Conservation (phyloP, 768 basidiomycete species). For the Leccinum broughii region DNA sequence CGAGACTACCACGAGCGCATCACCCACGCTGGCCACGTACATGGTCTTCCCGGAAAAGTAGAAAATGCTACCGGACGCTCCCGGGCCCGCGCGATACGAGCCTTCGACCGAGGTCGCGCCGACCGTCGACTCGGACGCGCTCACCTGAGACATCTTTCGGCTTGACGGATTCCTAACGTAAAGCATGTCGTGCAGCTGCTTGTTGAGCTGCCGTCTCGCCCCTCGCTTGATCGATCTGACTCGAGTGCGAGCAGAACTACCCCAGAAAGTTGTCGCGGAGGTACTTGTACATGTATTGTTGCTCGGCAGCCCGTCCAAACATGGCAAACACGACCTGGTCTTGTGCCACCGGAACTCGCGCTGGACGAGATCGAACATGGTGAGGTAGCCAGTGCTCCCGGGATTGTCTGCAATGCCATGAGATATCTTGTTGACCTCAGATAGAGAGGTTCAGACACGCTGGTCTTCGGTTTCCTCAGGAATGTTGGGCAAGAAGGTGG, state of each 20-base stretch:
- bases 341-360: constrained; percentile 74
- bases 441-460: constrained; percentile 87
- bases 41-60: no score
- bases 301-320: constrained; percentile 72
- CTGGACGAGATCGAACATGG: constrained; percentile 91
- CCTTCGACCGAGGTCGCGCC: no score
- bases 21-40: no score
- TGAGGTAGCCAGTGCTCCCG: constrained; percentile 74
- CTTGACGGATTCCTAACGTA: constrained; percentile 39
- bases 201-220: constrained; percentile 70
- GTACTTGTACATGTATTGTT: constrained; percentile 77
- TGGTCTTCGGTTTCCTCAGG: constrained; percentile 86
- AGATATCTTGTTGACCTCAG: constrained; percentile 87
- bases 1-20: no score
- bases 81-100: no score
- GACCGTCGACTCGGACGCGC: no score
- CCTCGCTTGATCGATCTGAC: constrained; percentile 37
- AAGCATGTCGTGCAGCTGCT: constrained; percentile 70
- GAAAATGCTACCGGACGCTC: no score
- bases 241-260: constrained; percentile 61
- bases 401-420: constrained; percentile 96
- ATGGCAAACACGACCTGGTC: constrained; percentile 91
- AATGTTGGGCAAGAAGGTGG: constrained; percentile 60
- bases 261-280: constrained; percentile 78
- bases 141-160: constrained; percentile 73